A percentile compares a stretch with the other conserved stretches of the same genome.
Evolutionary conservation across 768 basidiomycete genomes (phyloP).

Genomic region (Termitomyces sp.): DNA sequence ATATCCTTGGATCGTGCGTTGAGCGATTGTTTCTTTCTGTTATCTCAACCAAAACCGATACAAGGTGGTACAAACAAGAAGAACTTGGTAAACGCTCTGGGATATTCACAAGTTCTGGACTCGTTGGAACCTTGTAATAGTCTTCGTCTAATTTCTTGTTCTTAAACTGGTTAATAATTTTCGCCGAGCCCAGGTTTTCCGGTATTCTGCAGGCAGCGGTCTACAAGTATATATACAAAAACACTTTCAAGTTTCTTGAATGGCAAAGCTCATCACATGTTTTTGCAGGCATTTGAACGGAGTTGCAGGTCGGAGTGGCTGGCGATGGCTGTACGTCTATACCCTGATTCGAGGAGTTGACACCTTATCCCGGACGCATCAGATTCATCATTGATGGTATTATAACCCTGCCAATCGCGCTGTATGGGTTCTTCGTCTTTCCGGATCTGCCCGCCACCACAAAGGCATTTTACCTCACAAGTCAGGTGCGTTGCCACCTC

Average conservation of each 20-base stretch:
- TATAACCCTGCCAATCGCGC: constrained; percentile 66
- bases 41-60: not conserved
- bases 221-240: constrained; percentile 39
- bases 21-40: not conserved
- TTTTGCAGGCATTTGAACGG: constrained; percentile 47
- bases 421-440: constrained; percentile 68
- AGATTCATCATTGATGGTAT: constrained; percentile 66
- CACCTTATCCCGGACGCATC: constrained; percentile 2
- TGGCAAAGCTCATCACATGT: not conserved
- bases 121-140: constrained; percentile 53
- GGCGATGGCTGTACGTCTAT: constrained; percentile 56
- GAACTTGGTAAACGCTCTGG: constrained; percentile 70
- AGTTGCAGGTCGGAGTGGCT: constrained; percentile 47
- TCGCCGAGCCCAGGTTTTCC: constrained; percentile 41
- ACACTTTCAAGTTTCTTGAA: not conserved
- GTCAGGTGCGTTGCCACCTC: constrained; percentile 34
- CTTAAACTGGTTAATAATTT: not conserved
- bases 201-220: constrained; percentile 61
- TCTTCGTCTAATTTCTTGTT: not conserved
- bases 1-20: constrained; percentile 64
- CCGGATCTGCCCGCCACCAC: constrained; percentile 66
- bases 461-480: constrained; percentile 54
- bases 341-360: not conserved
- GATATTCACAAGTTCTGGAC: constrained; percentile 62
- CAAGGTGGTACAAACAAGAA: constrained; percentile 63